These are phyloP conservation scores for Podaxis mareebaensis DNA, from an alignment of 768 basidiomycete genomes.

Conservation along the genomic window DNA sequence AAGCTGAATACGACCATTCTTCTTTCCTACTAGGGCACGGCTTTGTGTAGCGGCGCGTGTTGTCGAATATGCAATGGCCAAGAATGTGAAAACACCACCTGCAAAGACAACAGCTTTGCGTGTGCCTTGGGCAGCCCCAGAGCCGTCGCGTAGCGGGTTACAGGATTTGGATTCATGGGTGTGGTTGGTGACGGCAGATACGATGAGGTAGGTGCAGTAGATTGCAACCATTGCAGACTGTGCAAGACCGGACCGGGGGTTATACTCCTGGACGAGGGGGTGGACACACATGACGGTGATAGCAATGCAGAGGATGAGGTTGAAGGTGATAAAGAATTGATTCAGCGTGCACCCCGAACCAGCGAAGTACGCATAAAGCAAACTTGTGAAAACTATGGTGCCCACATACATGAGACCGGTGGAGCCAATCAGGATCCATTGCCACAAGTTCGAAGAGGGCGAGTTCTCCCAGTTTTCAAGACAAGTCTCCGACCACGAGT, in stretches of 20 bases:
- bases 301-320: constrained; percentile 77
- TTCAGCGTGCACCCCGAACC: constrained; percentile 86
- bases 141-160: constrained; percentile 80
- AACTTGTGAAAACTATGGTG: constrained; percentile 80
- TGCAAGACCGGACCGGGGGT: constrained; percentile 92
- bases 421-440: constrained; percentile 92
- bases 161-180: constrained; percentile 70
- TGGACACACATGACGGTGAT: constrained; percentile 83
- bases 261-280: constrained; percentile 86
- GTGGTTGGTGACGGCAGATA: constrained; percentile 93
- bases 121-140: constrained; percentile 45
- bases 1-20: constrained; percentile 64
- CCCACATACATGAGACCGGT: constrained; percentile 87
- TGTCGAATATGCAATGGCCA: constrained; percentile 98
- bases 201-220: constrained; percentile 95
- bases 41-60: constrained; percentile 95
- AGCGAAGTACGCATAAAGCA: constrained; percentile 93
- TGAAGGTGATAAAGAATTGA: constrained; percentile 96
- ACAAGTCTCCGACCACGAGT: constrained; percentile 97
- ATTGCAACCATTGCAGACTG: constrained; percentile 97
- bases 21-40: constrained; percentile 82
- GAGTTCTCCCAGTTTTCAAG: constrained; percentile 93
- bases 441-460: constrained; percentile 80
- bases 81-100: constrained; percentile 94
- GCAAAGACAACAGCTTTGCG: constrained; percentile 85